phyloP scores from a whole-genome alignment of 805 yeast species.

The Metschnikowia henanensis region DNA sequence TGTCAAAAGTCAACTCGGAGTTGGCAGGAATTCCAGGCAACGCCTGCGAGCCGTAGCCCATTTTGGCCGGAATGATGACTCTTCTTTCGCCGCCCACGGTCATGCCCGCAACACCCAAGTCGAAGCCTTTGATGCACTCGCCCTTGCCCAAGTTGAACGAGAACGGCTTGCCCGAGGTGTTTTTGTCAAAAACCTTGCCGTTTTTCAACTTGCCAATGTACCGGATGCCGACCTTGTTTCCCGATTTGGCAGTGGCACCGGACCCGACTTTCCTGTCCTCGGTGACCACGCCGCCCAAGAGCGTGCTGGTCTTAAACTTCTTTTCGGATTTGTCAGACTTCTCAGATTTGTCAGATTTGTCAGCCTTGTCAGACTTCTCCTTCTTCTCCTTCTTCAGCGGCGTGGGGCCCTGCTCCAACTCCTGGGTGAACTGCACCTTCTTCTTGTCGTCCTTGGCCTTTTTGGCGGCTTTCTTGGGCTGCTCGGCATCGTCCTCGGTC shows the following conservation, averaged over 20 bases:
- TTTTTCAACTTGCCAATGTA: conserved; percentile 97
- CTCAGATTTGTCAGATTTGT: conserved; percentile 12
- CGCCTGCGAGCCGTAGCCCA: conserved; percentile 94
- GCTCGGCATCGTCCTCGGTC: conserved; percentile 19
- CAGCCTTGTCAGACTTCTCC: conserved; percentile 20
- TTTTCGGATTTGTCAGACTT: conserved; percentile 24
- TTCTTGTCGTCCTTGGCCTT: conserved; percentile 56
- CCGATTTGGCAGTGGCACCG: conserved; percentile 85
- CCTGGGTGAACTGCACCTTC: conserved; percentile 81
- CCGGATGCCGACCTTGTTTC: conserved; percentile 92
- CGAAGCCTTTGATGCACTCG: conserved; percentile 99
- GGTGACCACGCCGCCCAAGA: conserved; percentile 89
- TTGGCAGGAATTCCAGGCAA: conserved; percentile 98
- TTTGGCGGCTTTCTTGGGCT: conserved; percentile 29
- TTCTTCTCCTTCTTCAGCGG: conserved; percentile 35
- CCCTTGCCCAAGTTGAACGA: conserved; percentile 90
- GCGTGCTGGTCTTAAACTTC: conserved; percentile 70
- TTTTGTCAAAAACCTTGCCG: conserved; percentile 96
- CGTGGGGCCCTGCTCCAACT: conserved; percentile 94
- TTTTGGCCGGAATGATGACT: conserved; percentile 90
- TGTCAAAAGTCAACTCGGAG: conserved; percentile 95
- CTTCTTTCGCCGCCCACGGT: conserved; percentile 99
- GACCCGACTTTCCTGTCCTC: conserved; percentile 92
- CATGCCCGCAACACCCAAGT: conserved; percentile 98
- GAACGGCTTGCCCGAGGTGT: conserved; percentile 97